A percentile compares a stretch with the other conserved stretches of the same genome.
Evolutionary conservation across 495 filamentous ascomycete genomes (phyloP).

Genomic region (Xylaria flabelliformis): DNA sequence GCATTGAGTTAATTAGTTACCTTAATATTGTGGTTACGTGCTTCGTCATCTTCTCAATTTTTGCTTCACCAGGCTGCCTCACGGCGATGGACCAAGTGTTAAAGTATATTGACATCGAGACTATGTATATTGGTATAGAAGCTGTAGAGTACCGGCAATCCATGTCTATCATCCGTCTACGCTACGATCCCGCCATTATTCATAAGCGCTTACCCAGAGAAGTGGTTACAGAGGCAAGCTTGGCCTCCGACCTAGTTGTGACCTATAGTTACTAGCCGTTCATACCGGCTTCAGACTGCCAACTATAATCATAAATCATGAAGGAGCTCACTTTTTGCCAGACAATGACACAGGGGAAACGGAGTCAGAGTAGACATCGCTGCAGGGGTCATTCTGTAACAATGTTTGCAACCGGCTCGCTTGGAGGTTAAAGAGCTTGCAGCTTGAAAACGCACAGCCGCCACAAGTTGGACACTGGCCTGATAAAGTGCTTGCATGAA

Average conservation of each 20-base stretch:
- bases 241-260: not conserved
- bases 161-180: not conserved
- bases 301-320: not conserved
- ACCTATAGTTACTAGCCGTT: not conserved
- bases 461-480: not conserved
- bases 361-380: not conserved
- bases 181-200: not conserved
- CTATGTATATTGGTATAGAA: not conserved
- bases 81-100: not conserved
- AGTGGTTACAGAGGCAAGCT: not conserved
- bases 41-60: not conserved
- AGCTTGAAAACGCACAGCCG: conserved; percentile 1
- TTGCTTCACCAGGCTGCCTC: not conserved
- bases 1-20: not conserved
- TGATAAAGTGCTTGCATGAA: conserved; percentile 6
- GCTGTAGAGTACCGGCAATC: not conserved
- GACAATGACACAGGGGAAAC: not conserved
- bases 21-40: not conserved
- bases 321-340: not conserved
- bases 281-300: not conserved
- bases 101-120: not conserved
- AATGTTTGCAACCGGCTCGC: conserved; percentile 1
- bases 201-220: not conserved
- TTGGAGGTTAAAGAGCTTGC: not conserved
- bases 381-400: conserved; percentile 10